Percentiles rank a stretch among this genome's conserved stretches.
Evolutionary conservation across 306 rosid species (phyloP).

Genomic region (Quercus wislizeni): DNA sequence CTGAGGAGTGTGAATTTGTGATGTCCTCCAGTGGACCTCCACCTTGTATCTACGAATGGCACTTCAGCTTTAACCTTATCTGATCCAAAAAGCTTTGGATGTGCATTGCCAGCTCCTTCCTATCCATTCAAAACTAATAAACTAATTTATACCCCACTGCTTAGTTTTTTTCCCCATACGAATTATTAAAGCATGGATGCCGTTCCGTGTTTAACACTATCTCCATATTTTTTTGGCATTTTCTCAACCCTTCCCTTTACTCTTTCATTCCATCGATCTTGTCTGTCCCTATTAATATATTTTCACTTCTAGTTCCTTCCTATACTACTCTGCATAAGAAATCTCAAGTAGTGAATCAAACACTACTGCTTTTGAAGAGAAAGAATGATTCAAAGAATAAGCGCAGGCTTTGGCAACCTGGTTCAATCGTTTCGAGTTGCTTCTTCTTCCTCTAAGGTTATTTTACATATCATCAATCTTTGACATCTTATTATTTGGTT

Average conservation of each 20-base stretch:
- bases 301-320: not conserved
- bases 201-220: not conserved
- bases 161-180: not conserved
- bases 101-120: no score
- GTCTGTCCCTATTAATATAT: not conserved
- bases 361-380: not conserved
- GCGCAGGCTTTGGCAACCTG: not conserved
- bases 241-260: not conserved
- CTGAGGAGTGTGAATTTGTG: no score
- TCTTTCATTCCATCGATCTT: not conserved
- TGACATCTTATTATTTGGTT: no score
- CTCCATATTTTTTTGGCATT: not conserved
- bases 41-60: no score
- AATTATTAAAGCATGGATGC: not conserved
- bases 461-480: no score
- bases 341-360: not conserved
- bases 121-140: no score
- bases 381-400: conserved; percentile 37
- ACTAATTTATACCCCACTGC: no score
- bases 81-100: no score
- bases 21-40: no score
- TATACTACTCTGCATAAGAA: not conserved
- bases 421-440: conserved; percentile 1
- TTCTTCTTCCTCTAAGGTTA: not conserved
- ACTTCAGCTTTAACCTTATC: no score